Evolutionary conservation across 2,329 filamentous ascomycete genomes (phyloP).

Genomic region (Paracorniculantispora psalliotae): DNA sequence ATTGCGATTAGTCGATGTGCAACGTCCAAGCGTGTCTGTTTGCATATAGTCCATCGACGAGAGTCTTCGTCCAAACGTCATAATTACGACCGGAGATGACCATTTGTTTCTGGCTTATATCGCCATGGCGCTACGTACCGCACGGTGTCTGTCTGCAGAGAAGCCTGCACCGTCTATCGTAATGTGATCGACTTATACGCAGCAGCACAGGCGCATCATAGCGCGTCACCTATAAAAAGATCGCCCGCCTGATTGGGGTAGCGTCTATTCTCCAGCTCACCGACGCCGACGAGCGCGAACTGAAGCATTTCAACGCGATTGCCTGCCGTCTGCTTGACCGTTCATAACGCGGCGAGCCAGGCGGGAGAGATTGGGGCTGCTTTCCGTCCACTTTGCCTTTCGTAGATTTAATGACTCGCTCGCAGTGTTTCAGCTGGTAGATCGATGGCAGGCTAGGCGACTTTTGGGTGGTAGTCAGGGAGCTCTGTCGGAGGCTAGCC

Average conservation of each 20-base stretch:
- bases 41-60: not conserved
- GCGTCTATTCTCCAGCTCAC: not conserved
- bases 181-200: not conserved
- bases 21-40: not conserved
- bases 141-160: not conserved
- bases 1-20: not conserved
- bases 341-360: not conserved
- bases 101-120: not conserved
- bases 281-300: not conserved
- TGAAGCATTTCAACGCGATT: not conserved
- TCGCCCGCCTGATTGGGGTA: not conserved
- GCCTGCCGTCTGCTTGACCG: not conserved
- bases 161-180: not conserved
- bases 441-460: not conserved
- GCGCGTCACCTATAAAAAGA: not conserved
- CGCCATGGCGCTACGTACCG: not conserved
- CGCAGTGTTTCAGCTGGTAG: not conserved
- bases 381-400: too few species aligned
- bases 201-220: not conserved
- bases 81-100: not conserved
- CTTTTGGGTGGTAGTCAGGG: not conserved
- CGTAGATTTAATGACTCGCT: not conserved
- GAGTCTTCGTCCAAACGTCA: not conserved
- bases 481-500: not conserved
- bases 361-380: not conserved